Conservation (phyloP, 2,329 filamentous ascomycete species). For the Penicillium frequentans region DNA sequence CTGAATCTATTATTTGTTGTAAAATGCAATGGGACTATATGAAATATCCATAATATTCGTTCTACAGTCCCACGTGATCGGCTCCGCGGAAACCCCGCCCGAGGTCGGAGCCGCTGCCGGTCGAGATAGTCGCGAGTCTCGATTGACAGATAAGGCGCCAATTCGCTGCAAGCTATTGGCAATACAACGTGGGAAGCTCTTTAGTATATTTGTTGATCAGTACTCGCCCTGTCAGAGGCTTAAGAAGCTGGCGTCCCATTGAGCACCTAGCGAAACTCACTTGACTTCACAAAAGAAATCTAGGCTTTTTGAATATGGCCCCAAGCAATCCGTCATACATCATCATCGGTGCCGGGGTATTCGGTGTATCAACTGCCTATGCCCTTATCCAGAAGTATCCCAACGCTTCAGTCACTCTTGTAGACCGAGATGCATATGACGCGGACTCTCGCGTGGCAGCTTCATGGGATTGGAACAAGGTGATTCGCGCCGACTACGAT, state of each 20-base stretch:
- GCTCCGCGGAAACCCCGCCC: neutral
- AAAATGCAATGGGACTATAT: neutral
- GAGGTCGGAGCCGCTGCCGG: neutral
- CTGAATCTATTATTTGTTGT: neutral
- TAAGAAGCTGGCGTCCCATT: neutral
- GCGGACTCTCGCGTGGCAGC: slow-evolving; percentile 34
- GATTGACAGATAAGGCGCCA: neutral
- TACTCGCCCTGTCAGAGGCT: neutral
- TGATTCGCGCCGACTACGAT: slow-evolving; percentile 30
- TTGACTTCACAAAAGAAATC: neutral
- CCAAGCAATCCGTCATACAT: slow-evolving; percentile 25
- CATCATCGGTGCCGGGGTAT: slow-evolving; percentile 29
- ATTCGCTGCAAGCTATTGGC: neutral
- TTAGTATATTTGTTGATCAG: neutral
- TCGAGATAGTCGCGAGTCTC: neutral
- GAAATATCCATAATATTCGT: neutral
- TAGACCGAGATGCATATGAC: slow-evolving; percentile 34
- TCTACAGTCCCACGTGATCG: neutral
- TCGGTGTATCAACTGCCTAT: slow-evolving; percentile 30
- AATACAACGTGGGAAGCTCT: neutral
- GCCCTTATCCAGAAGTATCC: slow-evolving; percentile 30
- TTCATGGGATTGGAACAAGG: slow-evolving; percentile 34
- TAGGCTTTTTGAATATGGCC: slow-evolving; percentile 7
- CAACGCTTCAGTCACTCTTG: slow-evolving; percentile 26
- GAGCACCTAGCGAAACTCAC: neutral